A percentile compares a stretch with the other conserved stretches of the same genome.
These are phyloP conservation scores for Xylaria sp. DNA, from an alignment of 2,329 filamentous ascomycete genomes.

Conservation along the genomic window DNA sequence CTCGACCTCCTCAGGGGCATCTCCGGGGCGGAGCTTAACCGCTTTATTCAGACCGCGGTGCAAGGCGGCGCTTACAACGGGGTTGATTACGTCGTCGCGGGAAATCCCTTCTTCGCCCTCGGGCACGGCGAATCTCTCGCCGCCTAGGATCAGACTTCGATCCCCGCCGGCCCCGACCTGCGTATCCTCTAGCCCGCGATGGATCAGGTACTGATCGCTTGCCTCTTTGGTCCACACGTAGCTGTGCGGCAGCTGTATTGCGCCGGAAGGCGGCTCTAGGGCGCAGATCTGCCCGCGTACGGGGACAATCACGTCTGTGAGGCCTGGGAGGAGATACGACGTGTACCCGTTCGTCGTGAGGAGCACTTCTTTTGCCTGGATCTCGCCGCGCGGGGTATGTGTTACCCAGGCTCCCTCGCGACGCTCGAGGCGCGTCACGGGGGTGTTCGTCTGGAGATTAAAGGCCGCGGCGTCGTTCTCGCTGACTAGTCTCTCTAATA, in stretches of 20 bases:
- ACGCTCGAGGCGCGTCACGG: constrained; percentile 62
- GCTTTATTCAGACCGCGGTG: constrained; percentile 56
- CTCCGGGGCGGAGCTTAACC: constrained; percentile 54
- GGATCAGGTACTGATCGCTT: constrained; percentile 37
- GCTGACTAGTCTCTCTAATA: constrained; percentile 70
- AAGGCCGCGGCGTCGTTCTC: constrained; percentile 54
- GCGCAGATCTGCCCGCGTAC: constrained; percentile 79
- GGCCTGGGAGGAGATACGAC: constrained; percentile 75
- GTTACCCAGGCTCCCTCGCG: constrained; percentile 64
- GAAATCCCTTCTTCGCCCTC: constrained; percentile 67
- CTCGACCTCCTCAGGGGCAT: constrained; percentile 46
- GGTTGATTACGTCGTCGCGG: constrained; percentile 70
- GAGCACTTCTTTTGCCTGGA: constrained; percentile 72
- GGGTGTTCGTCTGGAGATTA: constrained; percentile 80
- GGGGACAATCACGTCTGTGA: constrained; percentile 72
- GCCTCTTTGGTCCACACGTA: constrained; percentile 36
- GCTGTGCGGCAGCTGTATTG: constrained; percentile 38
- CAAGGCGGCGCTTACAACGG: constrained; percentile 66
- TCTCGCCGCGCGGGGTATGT: constrained; percentile 74
- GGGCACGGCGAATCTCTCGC: constrained; percentile 69
- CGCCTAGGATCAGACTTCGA: constrained; percentile 72
- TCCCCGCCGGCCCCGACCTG: constrained; percentile 26
- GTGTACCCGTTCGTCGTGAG: constrained; percentile 89
- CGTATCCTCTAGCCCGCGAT: constrained; percentile 33
- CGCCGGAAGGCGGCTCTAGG: constrained; percentile 65